phyloP scores from a whole-genome alignment of 345 rosid genomes.

The Psidium guajava region DNA sequence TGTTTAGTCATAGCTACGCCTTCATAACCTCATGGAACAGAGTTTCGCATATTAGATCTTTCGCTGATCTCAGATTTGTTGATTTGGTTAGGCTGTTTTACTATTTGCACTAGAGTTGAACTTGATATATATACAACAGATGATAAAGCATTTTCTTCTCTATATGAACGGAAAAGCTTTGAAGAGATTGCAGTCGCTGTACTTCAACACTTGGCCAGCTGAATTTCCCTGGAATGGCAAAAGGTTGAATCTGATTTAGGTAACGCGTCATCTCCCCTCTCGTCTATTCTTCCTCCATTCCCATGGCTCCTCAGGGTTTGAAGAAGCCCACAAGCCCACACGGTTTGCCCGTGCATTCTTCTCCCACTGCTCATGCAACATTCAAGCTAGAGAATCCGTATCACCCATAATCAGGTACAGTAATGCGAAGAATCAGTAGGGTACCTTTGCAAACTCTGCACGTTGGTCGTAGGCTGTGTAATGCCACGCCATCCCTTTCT shows the following conservation, averaged over 20 bases:
- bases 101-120: not conserved
- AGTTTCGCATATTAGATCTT: not conserved
- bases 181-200: not conserved
- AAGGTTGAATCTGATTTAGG: not conserved
- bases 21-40: not conserved
- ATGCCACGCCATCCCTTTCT: conserved; percentile 87
- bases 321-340: conserved; percentile 68
- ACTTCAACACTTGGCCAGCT: not conserved
- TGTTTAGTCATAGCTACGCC: not conserved
- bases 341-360: conserved; percentile 56
- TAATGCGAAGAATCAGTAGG: not conserved
- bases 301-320: conserved; percentile 84
- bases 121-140: not conserved
- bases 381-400: not conserved
- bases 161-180: not conserved
- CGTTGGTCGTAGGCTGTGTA: conserved; percentile 57
- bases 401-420: not conserved
- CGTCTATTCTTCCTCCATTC: conserved; percentile 64
- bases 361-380: conserved; percentile 52
- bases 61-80: not conserved
- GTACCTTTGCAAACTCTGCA: conserved; percentile 38
- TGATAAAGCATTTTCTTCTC: not conserved
- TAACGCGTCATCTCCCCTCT: not conserved
- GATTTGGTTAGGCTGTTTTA: not conserved
- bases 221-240: not conserved